A percentile compares a stretch with the other conserved stretches of the same genome.
phyloP scores from a whole-genome alignment of 176 grass and related monocot species.

The Aegilops speltoides region DNA sequence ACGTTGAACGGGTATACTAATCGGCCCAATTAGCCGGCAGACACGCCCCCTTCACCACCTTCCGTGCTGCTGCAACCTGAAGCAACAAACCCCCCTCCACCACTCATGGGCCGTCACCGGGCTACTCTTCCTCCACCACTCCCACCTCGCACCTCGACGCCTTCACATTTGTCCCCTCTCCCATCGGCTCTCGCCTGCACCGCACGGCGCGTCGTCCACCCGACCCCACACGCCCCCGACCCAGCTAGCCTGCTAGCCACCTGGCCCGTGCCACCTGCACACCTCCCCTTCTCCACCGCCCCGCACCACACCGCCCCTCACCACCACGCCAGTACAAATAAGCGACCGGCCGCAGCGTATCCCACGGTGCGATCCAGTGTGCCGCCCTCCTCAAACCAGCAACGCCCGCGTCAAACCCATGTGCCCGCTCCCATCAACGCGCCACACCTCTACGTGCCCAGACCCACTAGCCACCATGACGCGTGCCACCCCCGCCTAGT shows the following conservation, averaged over 20 bases:
- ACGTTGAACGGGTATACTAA: not conserved
- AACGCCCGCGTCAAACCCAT: slow-evolving; percentile 34
- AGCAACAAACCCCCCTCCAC: not conserved
- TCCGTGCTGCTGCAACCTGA: slow-evolving; percentile 1
- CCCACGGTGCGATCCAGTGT: slow-evolving; percentile 48
- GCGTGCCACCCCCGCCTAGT: not conserved
- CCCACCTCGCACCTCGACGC: not conserved
- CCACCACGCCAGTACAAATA: slow-evolving; percentile 7
- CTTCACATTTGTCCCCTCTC: not conserved
- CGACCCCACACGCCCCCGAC: not conserved
- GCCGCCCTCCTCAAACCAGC: slow-evolving; percentile 31
- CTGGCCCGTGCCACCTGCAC: slow-evolving; percentile 3
- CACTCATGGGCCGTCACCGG: not conserved
- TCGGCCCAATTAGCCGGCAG: not conserved
- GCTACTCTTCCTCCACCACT: not conserved
- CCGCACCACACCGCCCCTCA: not conserved
- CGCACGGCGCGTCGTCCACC: not conserved
- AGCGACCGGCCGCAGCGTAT: not conserved
- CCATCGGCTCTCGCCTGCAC: not conserved
- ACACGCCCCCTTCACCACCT: not conserved
- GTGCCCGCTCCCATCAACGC: slow-evolving; percentile 19
- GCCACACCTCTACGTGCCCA: not conserved
- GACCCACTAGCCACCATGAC: not conserved
- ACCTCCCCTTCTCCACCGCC: not conserved
- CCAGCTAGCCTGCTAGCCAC: not conserved